These are phyloP conservation scores for Clitopilus passeckerianus DNA, from an alignment of 768 basidiomycete species.

Conservation along the genomic window DNA sequence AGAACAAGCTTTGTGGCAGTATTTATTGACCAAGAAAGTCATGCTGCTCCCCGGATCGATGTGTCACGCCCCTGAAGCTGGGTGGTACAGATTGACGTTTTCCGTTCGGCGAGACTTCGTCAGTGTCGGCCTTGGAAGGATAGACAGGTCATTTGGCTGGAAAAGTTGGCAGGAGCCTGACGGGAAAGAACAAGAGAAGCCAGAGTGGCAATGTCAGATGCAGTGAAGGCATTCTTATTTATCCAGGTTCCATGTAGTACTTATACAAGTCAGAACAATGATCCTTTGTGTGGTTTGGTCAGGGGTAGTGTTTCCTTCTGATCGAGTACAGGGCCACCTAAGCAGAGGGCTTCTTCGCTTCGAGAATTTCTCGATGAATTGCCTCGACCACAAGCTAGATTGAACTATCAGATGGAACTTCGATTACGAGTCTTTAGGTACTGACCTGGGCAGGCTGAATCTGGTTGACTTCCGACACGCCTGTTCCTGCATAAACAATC, in stretches of 20 bases:
- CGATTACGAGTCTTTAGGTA: not conserved
- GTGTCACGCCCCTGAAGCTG: conserved; percentile 2
- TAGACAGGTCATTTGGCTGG: conserved; percentile 9
- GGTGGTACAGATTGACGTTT: conserved; percentile 10
- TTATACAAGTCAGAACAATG: no score
- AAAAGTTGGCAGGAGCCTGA: not conserved
- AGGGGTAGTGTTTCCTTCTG: no score
- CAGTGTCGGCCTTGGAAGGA: conserved; percentile 3
- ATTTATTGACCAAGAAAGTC: conserved; percentile 1
- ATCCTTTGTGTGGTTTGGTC: no score
- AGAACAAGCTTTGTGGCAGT: conserved; percentile 1
- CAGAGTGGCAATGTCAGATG: no score
- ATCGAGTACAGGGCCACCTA: no score
- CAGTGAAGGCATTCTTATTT: no score
- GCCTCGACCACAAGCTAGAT: no score
- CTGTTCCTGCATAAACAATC: not conserved
- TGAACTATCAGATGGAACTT: no score
- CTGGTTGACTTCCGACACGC: not conserved
- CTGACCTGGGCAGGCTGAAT: not conserved
- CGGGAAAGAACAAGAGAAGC: not conserved
- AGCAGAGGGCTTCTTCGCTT: no score
- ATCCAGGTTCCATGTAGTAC: no score
- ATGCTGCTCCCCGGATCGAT: not conserved
- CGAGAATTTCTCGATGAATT: no score
- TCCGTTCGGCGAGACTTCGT: conserved; percentile 6